Evolutionary conservation across 805 yeast genomes (phyloP).

Genomic region (Komagataella populi): DNA sequence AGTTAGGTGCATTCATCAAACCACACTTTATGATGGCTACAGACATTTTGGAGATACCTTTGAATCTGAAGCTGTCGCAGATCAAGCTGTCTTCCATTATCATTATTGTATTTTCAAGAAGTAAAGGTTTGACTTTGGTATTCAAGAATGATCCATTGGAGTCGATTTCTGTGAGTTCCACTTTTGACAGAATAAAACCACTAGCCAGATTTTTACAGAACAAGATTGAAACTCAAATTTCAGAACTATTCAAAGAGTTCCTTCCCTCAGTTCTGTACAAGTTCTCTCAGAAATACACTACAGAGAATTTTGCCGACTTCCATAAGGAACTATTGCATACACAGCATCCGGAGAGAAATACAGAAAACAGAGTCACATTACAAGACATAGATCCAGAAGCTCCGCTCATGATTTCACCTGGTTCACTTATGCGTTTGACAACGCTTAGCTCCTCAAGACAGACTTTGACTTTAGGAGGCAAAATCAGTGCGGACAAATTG

Average conservation of each 20-base stretch:
- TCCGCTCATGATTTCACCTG: conserved; percentile 46
- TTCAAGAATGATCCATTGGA: conserved; percentile 85
- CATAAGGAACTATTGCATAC: conserved; percentile 19
- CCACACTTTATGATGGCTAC: conserved; percentile 57
- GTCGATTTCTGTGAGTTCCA: conserved; percentile 66
- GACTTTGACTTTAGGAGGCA: conserved; percentile 53
- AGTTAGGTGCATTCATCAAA: conserved; percentile 33
- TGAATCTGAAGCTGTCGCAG: conserved; percentile 61
- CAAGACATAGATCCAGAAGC: conserved; percentile 39
- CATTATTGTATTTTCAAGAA: conserved; percentile 67
- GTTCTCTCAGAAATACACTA: conserved; percentile 53
- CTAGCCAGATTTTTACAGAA: conserved; percentile 72
- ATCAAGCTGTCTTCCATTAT: conserved; percentile 70
- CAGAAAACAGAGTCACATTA: conserved; percentile 26
- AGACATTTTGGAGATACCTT: conserved; percentile 63
- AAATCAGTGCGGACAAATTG: conserved; percentile 18
- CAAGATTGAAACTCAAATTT: conserved; percentile 70
- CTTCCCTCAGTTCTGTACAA: conserved; percentile 72
- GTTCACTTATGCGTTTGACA: conserved; percentile 52
- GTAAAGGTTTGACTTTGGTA: conserved; percentile 76
- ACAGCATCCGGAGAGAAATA: conserved; percentile 13
- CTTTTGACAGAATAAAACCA: conserved; percentile 78
- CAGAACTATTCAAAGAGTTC: conserved; percentile 73
- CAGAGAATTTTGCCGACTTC: conserved; percentile 21
- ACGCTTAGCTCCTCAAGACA: conserved; percentile 64